phyloP scores from a whole-genome alignment of 129 eudicot genomes.

The Erigeron canadensis region DNA sequence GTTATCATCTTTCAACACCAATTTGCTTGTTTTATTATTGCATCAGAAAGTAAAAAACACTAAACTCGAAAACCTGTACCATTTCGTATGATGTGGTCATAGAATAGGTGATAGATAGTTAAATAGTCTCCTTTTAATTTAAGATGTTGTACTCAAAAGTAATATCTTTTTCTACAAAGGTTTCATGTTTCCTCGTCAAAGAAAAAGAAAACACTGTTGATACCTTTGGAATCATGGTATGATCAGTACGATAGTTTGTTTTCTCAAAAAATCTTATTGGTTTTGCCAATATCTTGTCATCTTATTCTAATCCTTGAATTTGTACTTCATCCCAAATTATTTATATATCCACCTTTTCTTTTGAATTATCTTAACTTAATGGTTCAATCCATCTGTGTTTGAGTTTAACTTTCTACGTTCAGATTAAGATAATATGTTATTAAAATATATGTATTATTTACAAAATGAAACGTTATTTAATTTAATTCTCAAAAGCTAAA shows the following conservation, averaged over 20 bases:
- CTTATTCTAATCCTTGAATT: background rate
- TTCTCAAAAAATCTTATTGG: constrained; percentile 33
- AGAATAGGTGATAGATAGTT: background rate
- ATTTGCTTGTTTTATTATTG: constrained; percentile 19
- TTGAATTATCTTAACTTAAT: no score
- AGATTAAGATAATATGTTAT: no score
- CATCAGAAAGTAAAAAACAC: constrained; percentile 18
- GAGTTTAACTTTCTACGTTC: no score
- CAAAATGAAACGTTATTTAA: no score
- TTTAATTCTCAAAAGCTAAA: no score
- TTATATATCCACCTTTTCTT: no score
- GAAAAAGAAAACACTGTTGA: constrained; percentile 15
- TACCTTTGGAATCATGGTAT: constrained; percentile 9
- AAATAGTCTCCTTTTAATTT: no score
- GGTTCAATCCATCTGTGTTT: no score
- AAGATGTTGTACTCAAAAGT: constrained; percentile 14
- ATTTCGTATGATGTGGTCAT: constrained; percentile 7
- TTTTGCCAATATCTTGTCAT: constrained; percentile 23
- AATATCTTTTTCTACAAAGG: constrained; percentile 4
- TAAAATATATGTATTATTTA: no score
- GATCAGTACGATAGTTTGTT: constrained; percentile 25
- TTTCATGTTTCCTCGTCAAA: constrained; percentile 19
- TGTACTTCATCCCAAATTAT: no score
- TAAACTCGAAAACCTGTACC: constrained; percentile 3
- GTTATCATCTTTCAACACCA: background rate